A percentile compares a stretch with the other conserved stretches of the same genome.
Evolutionary conservation across 441 rosid species (phyloP).

Genomic region (Populus tomentosa): DNA sequence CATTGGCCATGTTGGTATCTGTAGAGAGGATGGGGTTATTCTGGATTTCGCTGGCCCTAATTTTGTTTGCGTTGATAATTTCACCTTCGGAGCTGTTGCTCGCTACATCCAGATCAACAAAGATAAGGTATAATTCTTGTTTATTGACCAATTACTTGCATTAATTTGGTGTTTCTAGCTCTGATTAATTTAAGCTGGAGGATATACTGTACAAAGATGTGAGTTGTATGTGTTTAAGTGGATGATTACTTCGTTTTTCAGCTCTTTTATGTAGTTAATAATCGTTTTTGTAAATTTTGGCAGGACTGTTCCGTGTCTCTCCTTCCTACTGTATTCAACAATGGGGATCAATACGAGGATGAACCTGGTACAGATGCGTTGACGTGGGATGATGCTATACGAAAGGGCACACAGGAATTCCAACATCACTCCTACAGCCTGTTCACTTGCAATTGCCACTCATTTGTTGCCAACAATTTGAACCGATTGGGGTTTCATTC

Average conservation of each 20-base stretch:
- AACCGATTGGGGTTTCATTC: slow-evolving; percentile 67
- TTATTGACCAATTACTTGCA: background rate
- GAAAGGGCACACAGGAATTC: slow-evolving; percentile 41
- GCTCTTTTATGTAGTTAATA: slow-evolving; percentile 3
- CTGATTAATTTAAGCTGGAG: background rate
- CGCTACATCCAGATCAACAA: slow-evolving; percentile 74
- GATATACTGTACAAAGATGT: background rate
- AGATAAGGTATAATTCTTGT: slow-evolving; percentile 40
- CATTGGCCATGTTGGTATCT: slow-evolving; percentile 87
- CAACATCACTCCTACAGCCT: slow-evolving; percentile 75
- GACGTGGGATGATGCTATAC: slow-evolving; percentile 74
- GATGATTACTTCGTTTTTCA: background rate
- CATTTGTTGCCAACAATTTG: slow-evolving; percentile 64
- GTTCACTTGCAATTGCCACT: slow-evolving; percentile 91
- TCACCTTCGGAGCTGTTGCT: slow-evolving; percentile 71
- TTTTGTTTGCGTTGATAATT: slow-evolving; percentile 64
- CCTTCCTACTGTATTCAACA: slow-evolving; percentile 26
- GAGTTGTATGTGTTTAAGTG: background rate
- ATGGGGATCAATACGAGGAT: slow-evolving; percentile 45
- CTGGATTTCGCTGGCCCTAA: slow-evolving; percentile 74
- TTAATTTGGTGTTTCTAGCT: background rate
- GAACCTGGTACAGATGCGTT: slow-evolving; percentile 40
- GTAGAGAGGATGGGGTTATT: slow-evolving; percentile 78
- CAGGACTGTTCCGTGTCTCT: slow-evolving; percentile 45
- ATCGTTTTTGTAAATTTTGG: slow-evolving; percentile 3